These are phyloP conservation scores for Usnea hakonensis DNA, from an alignment of 495 filamentous ascomycete genomes.

Conservation along the genomic window DNA sequence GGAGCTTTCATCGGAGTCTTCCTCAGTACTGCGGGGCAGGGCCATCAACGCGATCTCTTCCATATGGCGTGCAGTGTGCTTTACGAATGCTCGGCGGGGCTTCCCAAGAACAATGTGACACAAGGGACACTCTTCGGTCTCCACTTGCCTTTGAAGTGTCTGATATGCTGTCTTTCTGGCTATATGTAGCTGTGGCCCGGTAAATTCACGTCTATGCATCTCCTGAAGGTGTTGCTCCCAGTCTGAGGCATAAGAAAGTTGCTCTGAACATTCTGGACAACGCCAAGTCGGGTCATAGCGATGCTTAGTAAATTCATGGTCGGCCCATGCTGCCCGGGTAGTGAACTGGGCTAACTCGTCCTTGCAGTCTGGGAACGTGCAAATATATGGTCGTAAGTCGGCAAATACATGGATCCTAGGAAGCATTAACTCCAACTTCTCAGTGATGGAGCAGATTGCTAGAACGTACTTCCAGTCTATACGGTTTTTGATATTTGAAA, in stretches of 20 bases:
- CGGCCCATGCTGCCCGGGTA: constrained; percentile 24
- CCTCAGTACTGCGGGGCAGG: constrained; percentile 7
- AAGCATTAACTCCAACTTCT: background rate
- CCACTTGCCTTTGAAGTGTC: background rate
- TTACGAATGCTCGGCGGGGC: constrained; percentile 15
- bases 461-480: constrained; percentile 21
- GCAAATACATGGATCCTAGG: constrained; percentile 28
- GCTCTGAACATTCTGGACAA: constrained; percentile 13
- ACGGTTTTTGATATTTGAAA: constrained; percentile 17
- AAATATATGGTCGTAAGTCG: constrained; percentile 32
- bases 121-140: constrained; percentile 17
- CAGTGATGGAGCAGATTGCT: background rate
- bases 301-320: constrained; percentile 29
- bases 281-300: constrained; percentile 15
- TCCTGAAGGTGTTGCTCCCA: constrained; percentile 15
- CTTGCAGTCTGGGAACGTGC: constrained; percentile 26
- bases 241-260: background rate
- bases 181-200: background rate
- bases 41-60: constrained; percentile 22
- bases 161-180: background rate
- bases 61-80: constrained; percentile 21
- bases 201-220: background rate
- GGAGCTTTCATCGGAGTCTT: constrained; percentile 12
- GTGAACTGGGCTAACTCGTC: constrained; percentile 23
- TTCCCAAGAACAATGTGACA: constrained; percentile 9